Evolutionary conservation across 192 early-diverging fungal species (phyloP), one percentile per base, ranked within the genome.

Genomic region (Coemansia sp.): DNA sequence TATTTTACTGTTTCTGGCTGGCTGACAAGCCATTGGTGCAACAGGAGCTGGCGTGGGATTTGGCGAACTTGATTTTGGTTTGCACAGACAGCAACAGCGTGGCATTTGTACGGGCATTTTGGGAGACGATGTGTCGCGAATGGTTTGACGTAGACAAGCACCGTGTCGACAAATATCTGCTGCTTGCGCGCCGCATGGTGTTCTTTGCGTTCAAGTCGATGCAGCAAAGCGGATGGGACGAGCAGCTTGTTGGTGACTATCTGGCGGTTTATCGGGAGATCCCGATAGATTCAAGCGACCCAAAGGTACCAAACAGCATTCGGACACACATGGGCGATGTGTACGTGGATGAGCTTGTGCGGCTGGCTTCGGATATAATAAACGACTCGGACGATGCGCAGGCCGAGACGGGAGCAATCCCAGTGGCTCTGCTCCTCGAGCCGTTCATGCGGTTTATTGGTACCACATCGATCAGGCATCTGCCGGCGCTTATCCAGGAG

Each of bases 1-100:
- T 96, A 12, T 96, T 94, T 54, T 96, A 94, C 69, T 91, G 94
- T 65, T 92, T 93, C 64, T 98, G 95, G 95, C 92, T 98, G 86
- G 93, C 93, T 1, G 95, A 98, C 73, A 98, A 95, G 77, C 91
- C 91, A 11, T 63, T 91, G 42, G 84, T 98, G 25, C 95, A 98
- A 65, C 91, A 95, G 70, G 85, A 90, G 61, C 74, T 98, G 50
- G 88, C 91, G 27, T 86, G 91, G 56, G 85, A 84, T 16, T 79
- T 98, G n/a, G 89, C 88, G 0, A 71, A 54, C 40, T 44, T 80
- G 62, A 38, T 65, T 42, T 56, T 80, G 22, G 60, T 22, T 6
- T 73, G 69, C 77, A 61, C 62, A n/a, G 71, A 62, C 30, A 32
- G 38, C 31, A 73, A 80, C 33, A 40, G 63, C 23, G 62, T 54